Percentiles rank a stretch among this genome's conserved stretches.
Conservation (phyloP, 176 grass and related monocot species). For the Hordeum vulgare region DNA sequence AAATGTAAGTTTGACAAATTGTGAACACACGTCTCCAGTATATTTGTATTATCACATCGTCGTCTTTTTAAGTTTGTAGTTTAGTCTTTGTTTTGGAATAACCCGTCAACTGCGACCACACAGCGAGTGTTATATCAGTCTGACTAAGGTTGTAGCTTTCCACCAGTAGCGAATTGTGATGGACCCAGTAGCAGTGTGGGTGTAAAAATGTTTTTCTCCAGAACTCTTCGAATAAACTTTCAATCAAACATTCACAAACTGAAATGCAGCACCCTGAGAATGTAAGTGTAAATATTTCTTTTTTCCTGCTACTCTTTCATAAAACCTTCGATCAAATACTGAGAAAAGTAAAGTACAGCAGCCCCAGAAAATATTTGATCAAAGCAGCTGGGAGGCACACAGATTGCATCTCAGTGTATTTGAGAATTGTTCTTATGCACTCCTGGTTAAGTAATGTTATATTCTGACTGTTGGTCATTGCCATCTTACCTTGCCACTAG, state of each 20-base stretch:
- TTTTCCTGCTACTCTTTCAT: not conserved
- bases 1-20: not conserved
- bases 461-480: not conserved
- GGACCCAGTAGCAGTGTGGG: not conserved
- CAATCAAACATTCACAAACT: not conserved
- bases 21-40: not conserved
- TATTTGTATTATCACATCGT: not conserved
- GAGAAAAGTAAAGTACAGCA: not conserved
- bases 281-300: not conserved
- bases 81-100: not conserved
- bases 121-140: not conserved
- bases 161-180: not conserved
- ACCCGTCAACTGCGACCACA: not conserved
- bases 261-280: no score
- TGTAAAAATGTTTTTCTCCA: not conserved
- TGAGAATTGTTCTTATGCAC: not conserved
- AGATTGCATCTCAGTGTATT: not conserved
- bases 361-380: not conserved
- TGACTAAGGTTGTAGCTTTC: not conserved
- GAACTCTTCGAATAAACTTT: not conserved
- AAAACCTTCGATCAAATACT: not conserved
- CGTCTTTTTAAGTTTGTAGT: not conserved
- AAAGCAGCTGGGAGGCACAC: not conserved
- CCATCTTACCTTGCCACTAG: not conserved
- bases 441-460: not conserved